Conservation (phyloP, 768 basidiomycete genomes). For the Daedaleopsis nitida region DNA sequence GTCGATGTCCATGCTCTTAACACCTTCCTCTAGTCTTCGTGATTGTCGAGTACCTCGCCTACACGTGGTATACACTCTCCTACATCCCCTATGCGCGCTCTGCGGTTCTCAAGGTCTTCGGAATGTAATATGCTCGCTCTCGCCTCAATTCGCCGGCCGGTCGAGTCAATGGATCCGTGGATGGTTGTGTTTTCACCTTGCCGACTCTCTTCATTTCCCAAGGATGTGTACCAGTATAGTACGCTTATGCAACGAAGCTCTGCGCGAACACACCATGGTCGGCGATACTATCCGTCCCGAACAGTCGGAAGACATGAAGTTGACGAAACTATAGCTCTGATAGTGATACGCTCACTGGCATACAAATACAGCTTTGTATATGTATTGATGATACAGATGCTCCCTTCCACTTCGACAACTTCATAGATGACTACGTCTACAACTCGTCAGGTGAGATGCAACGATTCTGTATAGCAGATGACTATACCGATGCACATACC, state of each 20-base stretch:
- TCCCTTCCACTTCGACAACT: not conserved
- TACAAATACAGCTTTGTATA: not conserved
- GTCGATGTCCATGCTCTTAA: not conserved
- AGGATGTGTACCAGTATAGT: not conserved
- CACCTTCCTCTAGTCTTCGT: slow-evolving; percentile 67
- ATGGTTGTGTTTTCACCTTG: not conserved
- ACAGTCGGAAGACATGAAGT: too few relatives aligned
- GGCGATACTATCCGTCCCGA: too few relatives aligned
- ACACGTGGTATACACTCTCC: slow-evolving; percentile 84
- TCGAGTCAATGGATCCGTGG: not conserved
- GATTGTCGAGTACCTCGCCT: slow-evolving; percentile 88
- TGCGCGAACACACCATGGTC: too few relatives aligned
- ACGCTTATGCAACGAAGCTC: not conserved
- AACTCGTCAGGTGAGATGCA: not conserved
- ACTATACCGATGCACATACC: slow-evolving; percentile 7
- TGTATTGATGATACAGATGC: not conserved
- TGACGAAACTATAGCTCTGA: too few relatives aligned
- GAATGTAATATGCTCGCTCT: slow-evolving; percentile 32
- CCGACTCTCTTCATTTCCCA: not conserved
- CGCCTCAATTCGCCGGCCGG: not conserved
- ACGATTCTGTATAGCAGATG: not conserved
- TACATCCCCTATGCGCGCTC: slow-evolving; percentile 92
- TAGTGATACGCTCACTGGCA: not conserved
- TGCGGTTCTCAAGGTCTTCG: slow-evolving; percentile 68
- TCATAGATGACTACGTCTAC: slow-evolving; percentile 7